Evolutionary conservation across 2,329 filamentous ascomycete species (phyloP).

Genomic region (Capronia americana): DNA sequence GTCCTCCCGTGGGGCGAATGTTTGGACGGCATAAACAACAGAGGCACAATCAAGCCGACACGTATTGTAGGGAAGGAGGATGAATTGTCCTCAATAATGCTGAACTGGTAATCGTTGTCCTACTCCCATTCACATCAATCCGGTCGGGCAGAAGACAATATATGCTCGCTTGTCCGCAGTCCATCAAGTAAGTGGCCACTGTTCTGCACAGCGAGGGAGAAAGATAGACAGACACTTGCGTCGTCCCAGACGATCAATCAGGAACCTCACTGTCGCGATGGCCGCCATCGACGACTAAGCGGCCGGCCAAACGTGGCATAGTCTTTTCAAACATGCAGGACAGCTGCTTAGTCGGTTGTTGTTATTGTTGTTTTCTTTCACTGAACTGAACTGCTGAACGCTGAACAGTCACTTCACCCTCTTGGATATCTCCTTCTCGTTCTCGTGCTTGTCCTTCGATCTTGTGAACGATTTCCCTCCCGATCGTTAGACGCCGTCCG

Average conservation of each 20-base stretch:
- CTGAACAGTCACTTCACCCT: background rate
- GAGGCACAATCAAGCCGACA: too few species aligned
- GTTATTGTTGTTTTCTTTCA: slow-evolving; percentile 6
- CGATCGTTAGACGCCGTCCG: background rate
- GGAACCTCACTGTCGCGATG: background rate
- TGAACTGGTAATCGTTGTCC: background rate
- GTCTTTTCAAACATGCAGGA: background rate
- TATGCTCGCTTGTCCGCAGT: background rate
- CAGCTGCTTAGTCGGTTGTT: background rate
- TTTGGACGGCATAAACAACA: too few species aligned
- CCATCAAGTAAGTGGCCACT: background rate
- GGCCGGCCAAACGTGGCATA: background rate
- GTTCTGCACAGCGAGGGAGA: background rate
- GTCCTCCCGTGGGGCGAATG: too few species aligned
- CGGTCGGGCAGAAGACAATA: background rate
- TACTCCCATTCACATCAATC: background rate
- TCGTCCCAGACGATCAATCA: background rate
- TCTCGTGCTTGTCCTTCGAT: background rate
- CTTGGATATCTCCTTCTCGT: background rate
- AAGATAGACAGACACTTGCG: background rate
- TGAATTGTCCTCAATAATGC: background rate
- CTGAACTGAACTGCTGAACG: background rate
- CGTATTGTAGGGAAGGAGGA: too few species aligned
- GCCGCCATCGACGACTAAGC: background rate
- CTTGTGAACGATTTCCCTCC: background rate